phyloP scores from a whole-genome alignment of 768 basidiomycete genomes.

The Tylopilus subfusipes region DNA sequence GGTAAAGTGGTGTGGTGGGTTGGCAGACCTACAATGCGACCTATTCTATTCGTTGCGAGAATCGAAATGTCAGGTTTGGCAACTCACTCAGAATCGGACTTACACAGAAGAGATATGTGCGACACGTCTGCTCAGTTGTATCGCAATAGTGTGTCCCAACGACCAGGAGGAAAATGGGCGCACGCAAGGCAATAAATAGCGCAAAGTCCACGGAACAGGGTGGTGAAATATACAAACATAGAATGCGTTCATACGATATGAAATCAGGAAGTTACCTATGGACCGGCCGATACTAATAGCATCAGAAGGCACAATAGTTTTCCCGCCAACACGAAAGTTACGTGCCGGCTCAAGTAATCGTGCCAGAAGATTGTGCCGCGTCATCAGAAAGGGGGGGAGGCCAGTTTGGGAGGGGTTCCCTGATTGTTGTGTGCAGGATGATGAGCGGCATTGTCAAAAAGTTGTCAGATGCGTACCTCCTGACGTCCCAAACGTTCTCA shows the following conservation, averaged over 20 bases:
- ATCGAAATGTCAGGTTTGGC: neutral
- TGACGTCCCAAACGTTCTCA: conserved; percentile 91
- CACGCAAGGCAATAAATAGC: conserved; percentile 31
- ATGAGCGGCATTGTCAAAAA: neutral
- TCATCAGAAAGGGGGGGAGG: conserved; percentile 25
- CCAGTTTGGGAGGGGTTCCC: conserved; percentile 27
- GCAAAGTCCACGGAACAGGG: conserved; percentile 45
- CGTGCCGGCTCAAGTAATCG: conserved; percentile 16
- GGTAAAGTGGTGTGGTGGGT: conserved; percentile 11
- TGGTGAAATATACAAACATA: conserved; percentile 18
- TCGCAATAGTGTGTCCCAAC: conserved; percentile 36
- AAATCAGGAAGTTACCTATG: neutral
- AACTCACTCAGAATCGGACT: neutral
- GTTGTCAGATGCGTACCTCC: conserved; percentile 57
- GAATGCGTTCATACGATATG: neutral
- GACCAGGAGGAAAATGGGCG: conserved; percentile 49
- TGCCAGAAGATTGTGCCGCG: conserved; percentile 17
- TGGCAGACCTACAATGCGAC: conserved; percentile 3
- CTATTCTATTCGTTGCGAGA: conserved; percentile 6
- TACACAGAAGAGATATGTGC: conserved; percentile 18
- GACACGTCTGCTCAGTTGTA: conserved; percentile 34
- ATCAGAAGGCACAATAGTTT: neutral
- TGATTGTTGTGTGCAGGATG: conserved; percentile 1
- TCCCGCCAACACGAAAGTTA: neutral
- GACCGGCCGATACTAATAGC: neutral